phyloP scores from a whole-genome alignment of 805 yeast species.

The Cyberlindnera nakhonratchasimensis region DNA sequence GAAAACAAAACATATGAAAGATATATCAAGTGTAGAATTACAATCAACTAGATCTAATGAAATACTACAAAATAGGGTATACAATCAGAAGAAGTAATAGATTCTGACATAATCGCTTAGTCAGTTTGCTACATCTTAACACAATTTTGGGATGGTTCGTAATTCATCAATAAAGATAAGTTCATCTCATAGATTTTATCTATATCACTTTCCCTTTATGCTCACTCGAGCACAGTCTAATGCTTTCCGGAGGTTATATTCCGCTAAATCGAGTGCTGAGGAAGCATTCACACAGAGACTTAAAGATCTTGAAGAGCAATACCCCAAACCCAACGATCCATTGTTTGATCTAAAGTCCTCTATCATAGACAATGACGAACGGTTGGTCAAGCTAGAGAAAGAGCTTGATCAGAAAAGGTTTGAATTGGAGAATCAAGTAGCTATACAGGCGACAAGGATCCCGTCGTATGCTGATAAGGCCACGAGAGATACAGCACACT shows the following conservation, averaged over 20 bases:
- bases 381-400: slow-evolving; percentile 27
- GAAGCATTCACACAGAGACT: slow-evolving; percentile 28
- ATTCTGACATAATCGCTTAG: too few relatives aligned
- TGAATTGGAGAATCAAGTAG: slow-evolving; percentile 37
- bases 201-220: too few relatives aligned
- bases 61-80: too few relatives aligned
- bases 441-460: slow-evolving; percentile 39
- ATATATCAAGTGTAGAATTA: too few relatives aligned
- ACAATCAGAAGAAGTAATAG: too few relatives aligned
- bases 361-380: slow-evolving; percentile 24
- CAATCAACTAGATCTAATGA: too few relatives aligned
- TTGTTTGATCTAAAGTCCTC: slow-evolving; percentile 20
- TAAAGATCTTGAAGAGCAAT: slow-evolving; percentile 25
- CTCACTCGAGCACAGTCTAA: background rate
- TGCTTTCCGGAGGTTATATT: background rate
- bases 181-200: too few relatives aligned
- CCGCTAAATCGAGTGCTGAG: slow-evolving; percentile 10
- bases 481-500: slow-evolving; percentile 44
- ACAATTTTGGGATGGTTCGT: too few relatives aligned
- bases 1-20: too few relatives aligned
- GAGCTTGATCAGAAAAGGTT: slow-evolving; percentile 33
- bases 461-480: slow-evolving; percentile 44
- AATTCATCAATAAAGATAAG: too few relatives aligned
- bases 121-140: too few relatives aligned
- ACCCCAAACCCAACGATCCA: slow-evolving; percentile 25